Evolutionary conservation across 2,329 filamentous ascomycete genomes (phyloP).

Genomic region (Fusarium multiceps): DNA sequence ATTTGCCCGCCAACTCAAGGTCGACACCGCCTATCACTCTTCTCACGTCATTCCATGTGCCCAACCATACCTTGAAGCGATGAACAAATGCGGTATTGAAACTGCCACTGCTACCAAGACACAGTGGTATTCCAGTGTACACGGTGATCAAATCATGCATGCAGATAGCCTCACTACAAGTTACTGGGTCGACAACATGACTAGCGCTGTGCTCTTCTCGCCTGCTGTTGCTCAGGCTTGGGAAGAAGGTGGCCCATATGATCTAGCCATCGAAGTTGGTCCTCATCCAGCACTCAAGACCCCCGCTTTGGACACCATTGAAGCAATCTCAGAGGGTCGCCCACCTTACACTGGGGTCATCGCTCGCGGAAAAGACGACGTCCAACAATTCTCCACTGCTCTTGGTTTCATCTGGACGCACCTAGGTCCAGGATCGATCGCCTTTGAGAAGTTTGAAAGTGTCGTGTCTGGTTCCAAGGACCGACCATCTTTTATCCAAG

Average conservation of each 20-base stretch:
- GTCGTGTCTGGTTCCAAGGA: background rate
- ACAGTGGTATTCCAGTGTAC: background rate
- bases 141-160: background rate
- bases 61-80: background rate
- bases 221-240: background rate
- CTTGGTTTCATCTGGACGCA: background rate
- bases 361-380: background rate
- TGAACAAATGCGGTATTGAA: background rate
- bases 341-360: background rate
- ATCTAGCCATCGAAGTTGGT: slow-evolving; percentile 3
- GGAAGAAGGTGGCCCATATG: background rate
- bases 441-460: background rate
- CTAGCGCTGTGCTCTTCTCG: background rate
- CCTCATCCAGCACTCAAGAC: slow-evolving; percentile 9
- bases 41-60: background rate
- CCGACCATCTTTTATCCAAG: background rate
- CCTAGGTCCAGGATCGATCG: background rate
- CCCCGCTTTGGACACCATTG: background rate
- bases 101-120: background rate
- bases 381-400: slow-evolving; percentile 1
- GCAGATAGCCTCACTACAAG: background rate
- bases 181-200: slow-evolving; percentile 10
- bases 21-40: slow-evolving; percentile 17
- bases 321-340: background rate
- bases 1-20: slow-evolving; percentile 6